phyloP scores from a whole-genome alignment of 2,329 filamentous ascomycete species.

The Metarhizium album region DNA sequence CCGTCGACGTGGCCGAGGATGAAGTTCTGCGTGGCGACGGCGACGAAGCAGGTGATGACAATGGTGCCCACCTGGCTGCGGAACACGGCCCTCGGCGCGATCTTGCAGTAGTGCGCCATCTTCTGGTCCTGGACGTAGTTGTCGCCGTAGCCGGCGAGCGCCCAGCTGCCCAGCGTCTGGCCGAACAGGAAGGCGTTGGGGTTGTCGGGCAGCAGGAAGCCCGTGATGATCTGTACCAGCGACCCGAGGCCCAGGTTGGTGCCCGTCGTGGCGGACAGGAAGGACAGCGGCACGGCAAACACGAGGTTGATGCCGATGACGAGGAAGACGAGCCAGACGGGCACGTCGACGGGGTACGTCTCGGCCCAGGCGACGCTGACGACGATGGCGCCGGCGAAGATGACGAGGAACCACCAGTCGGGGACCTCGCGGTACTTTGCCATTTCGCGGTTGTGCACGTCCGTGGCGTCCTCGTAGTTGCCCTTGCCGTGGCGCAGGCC shows the following conservation, averaged over 20 bases:
- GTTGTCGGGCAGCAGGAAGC: slow-evolving; percentile 15
- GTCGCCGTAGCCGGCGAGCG: slow-evolving; percentile 24
- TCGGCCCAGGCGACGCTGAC: slow-evolving; percentile 19
- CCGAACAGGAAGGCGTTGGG: slow-evolving; percentile 16
- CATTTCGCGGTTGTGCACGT: slow-evolving; percentile 31
- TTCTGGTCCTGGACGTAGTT: slow-evolving; percentile 39
- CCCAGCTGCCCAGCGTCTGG: slow-evolving; percentile 13
- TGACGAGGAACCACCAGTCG: slow-evolving; percentile 35
- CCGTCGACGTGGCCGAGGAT: slow-evolving; percentile 25
- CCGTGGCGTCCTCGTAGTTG: slow-evolving; percentile 30
- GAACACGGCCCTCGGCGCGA: slow-evolving; percentile 36
- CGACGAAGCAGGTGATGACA: slow-evolving; percentile 34
- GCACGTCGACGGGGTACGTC: slow-evolving; percentile 18
- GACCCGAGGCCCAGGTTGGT: slow-evolving; percentile 31
- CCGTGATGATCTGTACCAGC: slow-evolving; percentile 29
- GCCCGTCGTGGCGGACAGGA: slow-evolving; percentile 33
- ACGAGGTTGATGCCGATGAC: slow-evolving; percentile 28
- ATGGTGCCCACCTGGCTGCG: slow-evolving; percentile 35
- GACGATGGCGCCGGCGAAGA: slow-evolving; percentile 21
- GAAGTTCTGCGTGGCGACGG: slow-evolving; percentile 32
- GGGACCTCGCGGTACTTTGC: slow-evolving; percentile 31
- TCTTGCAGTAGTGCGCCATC: slow-evolving; percentile 39
- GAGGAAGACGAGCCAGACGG: slow-evolving; percentile 31
- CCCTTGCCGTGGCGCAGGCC: slow-evolving; percentile 27
- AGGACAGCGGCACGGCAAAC: slow-evolving; percentile 31